phyloP scores from a whole-genome alignment of 805 yeast species.

The Novakomyces olei region DNA sequence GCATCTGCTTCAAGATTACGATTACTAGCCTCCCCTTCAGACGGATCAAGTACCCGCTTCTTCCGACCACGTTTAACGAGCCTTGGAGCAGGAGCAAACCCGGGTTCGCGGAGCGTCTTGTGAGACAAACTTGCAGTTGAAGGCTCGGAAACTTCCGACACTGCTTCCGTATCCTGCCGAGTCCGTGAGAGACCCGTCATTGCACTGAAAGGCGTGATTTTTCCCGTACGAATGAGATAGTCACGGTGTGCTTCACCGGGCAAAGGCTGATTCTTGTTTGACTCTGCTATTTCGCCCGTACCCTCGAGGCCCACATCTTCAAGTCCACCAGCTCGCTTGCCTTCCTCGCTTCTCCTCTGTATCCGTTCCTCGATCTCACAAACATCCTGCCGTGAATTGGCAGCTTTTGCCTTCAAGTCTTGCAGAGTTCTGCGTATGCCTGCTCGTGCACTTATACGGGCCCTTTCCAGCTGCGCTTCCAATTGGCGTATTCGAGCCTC shows the following conservation, averaged over 20 bases:
- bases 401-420: slow-evolving; percentile 33
- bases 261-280: slow-evolving; percentile 16
- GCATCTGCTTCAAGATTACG: too few species aligned
- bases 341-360: slow-evolving; percentile 32
- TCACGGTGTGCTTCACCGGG: slow-evolving; percentile 67
- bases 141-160: too few species aligned
- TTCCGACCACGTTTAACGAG: too few species aligned
- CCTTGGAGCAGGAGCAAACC: slow-evolving; percentile 8
- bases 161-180: too few species aligned
- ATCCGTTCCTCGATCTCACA: slow-evolving; percentile 23
- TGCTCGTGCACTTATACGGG: slow-evolving; percentile 36
- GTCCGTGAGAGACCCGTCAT: too few species aligned
- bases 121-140: too few species aligned
- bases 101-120: slow-evolving; percentile 9
- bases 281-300: slow-evolving; percentile 5
- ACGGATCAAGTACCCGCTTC: too few species aligned
- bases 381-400: not conserved
- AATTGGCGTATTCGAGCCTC: slow-evolving; percentile 24
- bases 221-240: slow-evolving; percentile 66
- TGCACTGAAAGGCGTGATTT: slow-evolving; percentile 88
- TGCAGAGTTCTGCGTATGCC: slow-evolving; percentile 33
- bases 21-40: too few species aligned
- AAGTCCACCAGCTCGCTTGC: slow-evolving; percentile 35
- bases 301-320: slow-evolving; percentile 16
- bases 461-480: slow-evolving; percentile 23